These are phyloP conservation scores for Brasenia schreberi DNA, from an alignment of 164 flowering plant species.

Conservation along the genomic window DNA sequence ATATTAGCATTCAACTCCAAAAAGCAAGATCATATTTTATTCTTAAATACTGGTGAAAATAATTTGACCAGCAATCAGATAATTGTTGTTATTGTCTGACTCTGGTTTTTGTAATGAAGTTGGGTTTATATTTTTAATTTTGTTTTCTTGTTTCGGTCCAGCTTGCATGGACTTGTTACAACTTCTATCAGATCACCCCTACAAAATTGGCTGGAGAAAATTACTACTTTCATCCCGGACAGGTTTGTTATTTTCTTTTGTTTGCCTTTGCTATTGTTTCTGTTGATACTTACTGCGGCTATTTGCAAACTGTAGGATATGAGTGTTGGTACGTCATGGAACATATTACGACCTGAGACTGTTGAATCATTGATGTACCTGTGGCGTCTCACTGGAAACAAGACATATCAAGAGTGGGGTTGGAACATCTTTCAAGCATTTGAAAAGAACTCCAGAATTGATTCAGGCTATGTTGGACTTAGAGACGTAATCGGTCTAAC, in stretches of 20 bases:
- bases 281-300: background rate
- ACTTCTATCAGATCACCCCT: slow-evolving; percentile 93
- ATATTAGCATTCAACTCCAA: too few relatives aligned
- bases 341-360: slow-evolving; percentile 96
- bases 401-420: slow-evolving; percentile 98
- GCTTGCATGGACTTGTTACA: slow-evolving; percentile 99
- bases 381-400: slow-evolving; percentile 94
- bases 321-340: slow-evolving; percentile 98
- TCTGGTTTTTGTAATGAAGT: too few relatives aligned
- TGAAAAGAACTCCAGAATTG: slow-evolving; percentile 85
- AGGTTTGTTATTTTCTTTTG: slow-evolving; percentile 27
- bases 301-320: slow-evolving; percentile 50
- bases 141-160: slow-evolving; percentile 12
- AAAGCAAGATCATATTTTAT: too few relatives aligned
- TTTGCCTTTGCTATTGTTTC: background rate
- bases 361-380: slow-evolving; percentile 94
- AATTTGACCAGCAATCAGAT: too few relatives aligned
- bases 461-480: slow-evolving; percentile 93
- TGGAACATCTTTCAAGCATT: slow-evolving; percentile 99
- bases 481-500: slow-evolving; percentile 64
- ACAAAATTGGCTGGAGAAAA: slow-evolving; percentile 98
- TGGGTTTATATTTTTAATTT: too few relatives aligned
- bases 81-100: too few relatives aligned
- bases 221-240: slow-evolving; percentile 54
- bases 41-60: too few relatives aligned